Evolutionary conservation across 805 yeast species (phyloP).

Genomic region (Barnettozyma siamensis): DNA sequence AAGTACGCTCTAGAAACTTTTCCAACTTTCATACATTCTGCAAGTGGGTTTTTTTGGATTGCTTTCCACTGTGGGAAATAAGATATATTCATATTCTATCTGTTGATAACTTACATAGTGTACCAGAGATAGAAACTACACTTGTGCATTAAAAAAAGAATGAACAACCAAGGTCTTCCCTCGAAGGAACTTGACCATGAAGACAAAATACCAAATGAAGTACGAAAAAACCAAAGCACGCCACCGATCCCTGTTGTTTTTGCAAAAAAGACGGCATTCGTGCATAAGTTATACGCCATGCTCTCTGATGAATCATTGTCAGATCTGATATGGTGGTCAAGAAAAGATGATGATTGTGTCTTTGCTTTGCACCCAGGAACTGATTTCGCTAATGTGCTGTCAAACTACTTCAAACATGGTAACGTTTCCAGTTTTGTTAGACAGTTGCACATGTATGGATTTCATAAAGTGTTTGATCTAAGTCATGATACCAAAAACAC

Average conservation of each 20-base stretch:
- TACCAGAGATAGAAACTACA: too few relatives aligned
- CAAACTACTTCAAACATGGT: slow-evolving; percentile 87
- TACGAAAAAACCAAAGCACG: too few relatives aligned
- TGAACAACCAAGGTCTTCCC: too few relatives aligned
- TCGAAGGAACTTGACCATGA: too few relatives aligned
- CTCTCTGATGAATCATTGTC: slow-evolving; percentile 46
- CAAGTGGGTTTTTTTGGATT: too few relatives aligned
- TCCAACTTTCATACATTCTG: too few relatives aligned
- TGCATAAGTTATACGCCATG: slow-evolving; percentile 60
- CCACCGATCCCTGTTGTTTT: neutral
- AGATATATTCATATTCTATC: too few relatives aligned
- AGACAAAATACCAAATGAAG: too few relatives aligned
- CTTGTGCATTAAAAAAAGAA: too few relatives aligned
- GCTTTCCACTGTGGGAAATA: too few relatives aligned
- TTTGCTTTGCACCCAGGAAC: slow-evolving; percentile 62
- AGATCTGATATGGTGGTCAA: slow-evolving; percentile 61
- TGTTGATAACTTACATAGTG: too few relatives aligned
- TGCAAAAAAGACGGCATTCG: slow-evolving; percentile 42
- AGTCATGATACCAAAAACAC: slow-evolving; percentile 12
- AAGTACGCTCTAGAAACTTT: too few relatives aligned
- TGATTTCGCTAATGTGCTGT: slow-evolving; percentile 54
- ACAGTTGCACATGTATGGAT: slow-evolving; percentile 94
- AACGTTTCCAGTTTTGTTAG: slow-evolving; percentile 91
- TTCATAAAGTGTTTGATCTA: slow-evolving; percentile 60
- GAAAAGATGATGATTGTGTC: slow-evolving; percentile 38